Evolutionary conservation across 2,329 filamentous ascomycete genomes (phyloP).

Genomic region (Pyricularia sp.): DNA sequence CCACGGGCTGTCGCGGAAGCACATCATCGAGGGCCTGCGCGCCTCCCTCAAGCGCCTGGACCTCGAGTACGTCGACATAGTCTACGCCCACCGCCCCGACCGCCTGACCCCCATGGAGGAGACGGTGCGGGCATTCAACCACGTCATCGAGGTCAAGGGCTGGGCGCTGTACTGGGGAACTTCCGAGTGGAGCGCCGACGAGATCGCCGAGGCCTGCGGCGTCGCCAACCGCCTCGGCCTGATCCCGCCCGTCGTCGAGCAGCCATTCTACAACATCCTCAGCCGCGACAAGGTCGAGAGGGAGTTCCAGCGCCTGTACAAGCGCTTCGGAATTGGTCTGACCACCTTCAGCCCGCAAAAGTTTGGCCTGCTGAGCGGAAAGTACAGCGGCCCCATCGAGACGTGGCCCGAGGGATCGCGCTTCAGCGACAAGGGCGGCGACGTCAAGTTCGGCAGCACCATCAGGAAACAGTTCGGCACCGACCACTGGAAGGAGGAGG

Average conservation of each 20-base stretch:
- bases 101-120: constrained; percentile 50
- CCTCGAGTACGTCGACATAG: constrained; percentile 56
- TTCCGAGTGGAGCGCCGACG: constrained; percentile 58
- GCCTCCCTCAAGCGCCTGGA: constrained; percentile 48
- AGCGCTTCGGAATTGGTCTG: constrained; percentile 47
- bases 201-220: constrained; percentile 54
- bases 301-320: constrained; percentile 47
- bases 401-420: constrained; percentile 33
- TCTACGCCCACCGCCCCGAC: constrained; percentile 54
- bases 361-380: constrained; percentile 49
- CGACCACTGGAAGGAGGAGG: constrained; percentile 38
- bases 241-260: constrained; percentile 56
- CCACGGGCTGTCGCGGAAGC: constrained; percentile 38
- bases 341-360: constrained; percentile 44
- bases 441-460: constrained; percentile 49
- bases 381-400: constrained; percentile 50
- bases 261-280: constrained; percentile 60
- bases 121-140: constrained; percentile 44
- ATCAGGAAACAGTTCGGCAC: constrained; percentile 48
- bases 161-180: constrained; percentile 67
- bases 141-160: constrained; percentile 45
- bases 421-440: constrained; percentile 39
- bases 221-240: constrained; percentile 51
- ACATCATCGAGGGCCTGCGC: constrained; percentile 48
- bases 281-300: constrained; percentile 23